These are phyloP conservation scores for Aspergillus sp. DNA, from an alignment of 2,329 filamentous ascomycete genomes.

Conservation along the genomic window DNA sequence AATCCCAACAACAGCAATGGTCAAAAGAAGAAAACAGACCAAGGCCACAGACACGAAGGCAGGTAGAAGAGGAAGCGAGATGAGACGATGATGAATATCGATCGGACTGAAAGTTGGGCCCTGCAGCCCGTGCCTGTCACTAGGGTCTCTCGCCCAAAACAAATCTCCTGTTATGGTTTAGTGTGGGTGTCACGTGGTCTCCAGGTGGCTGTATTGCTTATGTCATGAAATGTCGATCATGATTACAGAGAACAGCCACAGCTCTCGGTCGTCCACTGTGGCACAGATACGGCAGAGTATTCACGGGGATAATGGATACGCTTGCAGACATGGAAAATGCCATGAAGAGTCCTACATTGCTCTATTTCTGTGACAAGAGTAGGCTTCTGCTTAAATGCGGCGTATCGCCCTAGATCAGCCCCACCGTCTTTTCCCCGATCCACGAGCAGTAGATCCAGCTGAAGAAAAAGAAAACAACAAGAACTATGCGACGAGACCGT, in stretches of 20 bases:
- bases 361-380: no score
- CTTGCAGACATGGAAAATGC: no score
- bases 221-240: background rate
- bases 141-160: constrained; percentile 19
- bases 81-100: background rate
- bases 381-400: background rate
- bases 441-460: background rate
- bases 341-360: no score
- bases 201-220: background rate
- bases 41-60: background rate
- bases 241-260: no score
- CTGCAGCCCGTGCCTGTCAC: constrained; percentile 1
- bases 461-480: background rate
- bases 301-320: no score
- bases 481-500: background rate
- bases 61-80: constrained; percentile 4
- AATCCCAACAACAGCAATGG: no score
- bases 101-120: background rate
- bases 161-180: constrained; percentile 34
- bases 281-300: no score
- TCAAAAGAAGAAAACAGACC: no score
- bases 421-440: background rate
- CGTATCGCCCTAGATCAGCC: background rate
- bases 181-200: background rate
- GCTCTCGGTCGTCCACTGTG: no score